Base-by-base conservation (phyloP, 2,329 filamentous ascomycete genomes). In the Furcasterigmium sp. region DNA sequence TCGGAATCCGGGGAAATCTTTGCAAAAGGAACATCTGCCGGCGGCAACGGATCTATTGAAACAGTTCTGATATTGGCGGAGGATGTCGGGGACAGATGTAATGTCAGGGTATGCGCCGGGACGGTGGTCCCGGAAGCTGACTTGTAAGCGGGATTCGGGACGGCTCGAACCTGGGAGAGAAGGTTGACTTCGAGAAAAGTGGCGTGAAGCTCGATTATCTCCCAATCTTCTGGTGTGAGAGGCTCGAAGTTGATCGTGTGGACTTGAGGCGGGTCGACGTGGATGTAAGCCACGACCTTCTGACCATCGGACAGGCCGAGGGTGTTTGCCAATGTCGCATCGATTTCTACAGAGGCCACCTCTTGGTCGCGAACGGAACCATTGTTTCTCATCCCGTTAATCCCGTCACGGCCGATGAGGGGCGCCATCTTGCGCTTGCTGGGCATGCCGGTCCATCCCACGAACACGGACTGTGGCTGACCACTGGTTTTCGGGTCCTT, bases 221-320 rank as follows among this genome's bases (percentile, higher is more conserved):
- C 93, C 93, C 93, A 98, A 61, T 98, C 93, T 46, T 94, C 89
- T 2, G 91, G 82, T 0, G 93, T 97, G 56, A 97, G 68, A 26
- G 93, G 93, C 62, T 98, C 94, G 54, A 98, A 97, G 60, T 96
- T 90, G 63, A 98, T 85, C 2, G 91, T 97, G 63, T 96, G 89
- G 39, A 90, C 89, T 51, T 93, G 69, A 3, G 91, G 90, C 39
- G 91, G 91, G 60, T 98, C 90, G 50, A 96, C 69, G 63, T 98
- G 93, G 50, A 98, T 75, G 28, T 68, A 75, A 37, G 70, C 71
- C 51, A 72, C 74, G 58, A 91, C 80, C 68, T 87, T 94, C 59
- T 91, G 86, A 39, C 89, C 90, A 51, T 95, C 89, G 41, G 70
- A 72, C 41, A 97, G 69, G 1, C 87, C 89, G 28, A 96, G 64